Evolutionary conservation across 1,284 basidiomycete species (phyloP), one percentile per base, ranked within the genome.

Genomic region (Ceratobasidium sp.): DNA sequence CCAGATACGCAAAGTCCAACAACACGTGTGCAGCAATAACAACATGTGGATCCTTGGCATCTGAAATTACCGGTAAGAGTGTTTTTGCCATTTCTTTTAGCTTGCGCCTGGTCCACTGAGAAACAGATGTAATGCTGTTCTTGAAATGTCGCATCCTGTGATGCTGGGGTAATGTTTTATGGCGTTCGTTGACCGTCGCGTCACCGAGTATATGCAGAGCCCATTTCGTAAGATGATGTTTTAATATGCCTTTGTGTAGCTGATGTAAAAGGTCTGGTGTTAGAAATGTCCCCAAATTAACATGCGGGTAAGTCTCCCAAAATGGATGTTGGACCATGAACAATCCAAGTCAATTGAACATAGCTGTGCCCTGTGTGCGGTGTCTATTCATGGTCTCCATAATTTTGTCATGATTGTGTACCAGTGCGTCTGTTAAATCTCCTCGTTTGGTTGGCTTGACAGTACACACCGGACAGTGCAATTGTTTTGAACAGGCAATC

Each of bases 1-100:
- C 40, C 1, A 55, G 53, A 71, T 55, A 85, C 9, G 87, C 80
- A 78, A 87, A 87, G 75, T 87, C 85, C 0, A 87, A 82, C 0
- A 87, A 12, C 1, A 82, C 81, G 0, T 80, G 71, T 1, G 79
- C 81, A 3, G 80, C 81, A 3, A 23, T 18, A 1, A 83, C 63
- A 10, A 81, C 80, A 7, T 67, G 33, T 0, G 40, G 18, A 1
- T 73, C 78, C 0, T 26, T 26, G 0, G 81, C 83, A 20, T 67
- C 64, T 2, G 61, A 64, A 3, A 85, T 78, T 13, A 85, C 63
- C 2, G 83, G 83, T 7, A 87, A 81, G 7, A 87, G 80, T 26
- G 85, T 81, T 23, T 79, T 79, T 51, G 82, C 84, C 13, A 87
- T 86, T 46, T 86, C 83, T 44, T 84, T 83, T 60, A 81, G 61